Evolutionary conservation across 106 monocot genomes (phyloP).

Genomic region (Alisma plantagoaquatica): DNA sequence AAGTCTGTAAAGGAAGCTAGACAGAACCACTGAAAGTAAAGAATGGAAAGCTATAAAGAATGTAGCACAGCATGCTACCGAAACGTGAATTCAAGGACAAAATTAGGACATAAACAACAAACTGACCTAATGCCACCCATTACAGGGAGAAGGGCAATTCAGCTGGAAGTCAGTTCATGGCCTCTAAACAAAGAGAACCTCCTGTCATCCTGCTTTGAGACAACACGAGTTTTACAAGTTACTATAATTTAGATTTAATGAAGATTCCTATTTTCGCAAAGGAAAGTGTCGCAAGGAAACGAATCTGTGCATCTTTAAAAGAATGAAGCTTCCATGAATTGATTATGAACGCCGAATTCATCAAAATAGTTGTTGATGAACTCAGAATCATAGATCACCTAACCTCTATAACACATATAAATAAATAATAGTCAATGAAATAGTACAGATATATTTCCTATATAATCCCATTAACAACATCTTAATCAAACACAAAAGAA

Average conservation of each 20-base stretch:
- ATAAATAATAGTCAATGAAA: conserved; percentile 1
- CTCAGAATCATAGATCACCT: conserved; percentile 4
- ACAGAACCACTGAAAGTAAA: conserved; percentile 1
- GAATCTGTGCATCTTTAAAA: conserved; percentile 24
- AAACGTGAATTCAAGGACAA: conserved; percentile 19
- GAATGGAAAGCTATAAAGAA: background rate
- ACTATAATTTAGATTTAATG: conserved; percentile 36
- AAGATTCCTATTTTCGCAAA: conserved; percentile 49
- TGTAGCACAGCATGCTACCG: conserved; percentile 17
- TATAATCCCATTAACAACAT: background rate
- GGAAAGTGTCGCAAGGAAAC: conserved; percentile 45
- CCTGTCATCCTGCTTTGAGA: conserved; percentile 88
- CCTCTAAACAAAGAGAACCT: conserved; percentile 73
- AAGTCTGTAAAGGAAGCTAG: too few relatives aligned
- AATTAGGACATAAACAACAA: conserved; percentile 55
- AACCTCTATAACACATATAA: background rate
- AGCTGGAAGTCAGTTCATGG: conserved; percentile 79
- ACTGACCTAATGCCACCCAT: conserved; percentile 91
- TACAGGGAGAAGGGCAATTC: conserved; percentile 69
- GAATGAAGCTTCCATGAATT: conserved; percentile 13
- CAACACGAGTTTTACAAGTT: conserved; percentile 78
- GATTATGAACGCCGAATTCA: conserved; percentile 1
- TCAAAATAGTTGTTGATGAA: conserved; percentile 1
- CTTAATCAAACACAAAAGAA: background rate
- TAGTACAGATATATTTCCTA: background rate